Base-by-base conservation (phyloP, 2,329 filamentous ascomycete genomes). In the Aspergillaceae sp. region DNA sequence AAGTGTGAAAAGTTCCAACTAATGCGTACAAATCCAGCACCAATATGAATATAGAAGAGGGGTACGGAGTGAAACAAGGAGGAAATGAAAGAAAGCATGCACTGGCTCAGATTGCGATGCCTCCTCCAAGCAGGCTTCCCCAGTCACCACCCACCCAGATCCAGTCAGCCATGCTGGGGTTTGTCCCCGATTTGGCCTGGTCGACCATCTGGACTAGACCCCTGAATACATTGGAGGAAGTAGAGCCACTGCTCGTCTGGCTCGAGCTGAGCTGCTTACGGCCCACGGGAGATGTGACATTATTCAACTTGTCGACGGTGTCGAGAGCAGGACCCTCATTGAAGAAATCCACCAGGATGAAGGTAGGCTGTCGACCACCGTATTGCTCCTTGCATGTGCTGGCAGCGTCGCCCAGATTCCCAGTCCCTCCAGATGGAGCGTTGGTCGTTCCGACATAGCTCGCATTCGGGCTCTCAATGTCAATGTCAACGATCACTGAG, bases 271-370 rank as follows among this genome's bases (percentile, higher is more conserved):
- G 51, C 6, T 63, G 51, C 43, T 54, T 66, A 34, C 75, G 65
- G 7, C 74, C 75, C 5, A 72, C 65, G 1, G 71, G 58, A 29
- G 62, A 56, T 5, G 61, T 65, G n/a, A 79, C 70, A 4, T 70
- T 68, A 62, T 91, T 91, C 58, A 88, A 64, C 40, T 57, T 65
- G 65, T 92, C 87, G 2, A 85, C 82, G 0, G 82, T 82, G 5
- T 74, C 71, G 45, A 92, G 79, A 30, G 84, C 78, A 0, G 83
- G 80, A 0, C 83, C 86, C 48, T 82, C 74, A 62, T 87, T 83
- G 64, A 83, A 89, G 64, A 88, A 91, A 65, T 94, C 87, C 1
- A 91, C 85, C 7, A 92, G 74, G 19, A 87, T 75, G 56, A 87
- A 90, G 3, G 75, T 81, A n/a, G 87, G 85, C 42, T 74, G 71